Percentiles rank a stretch among this genome's conserved stretches.
These are phyloP conservation scores for Hemerocallis citrina DNA, from an alignment of 106 monocot genomes.

Conservation along the genomic window DNA sequence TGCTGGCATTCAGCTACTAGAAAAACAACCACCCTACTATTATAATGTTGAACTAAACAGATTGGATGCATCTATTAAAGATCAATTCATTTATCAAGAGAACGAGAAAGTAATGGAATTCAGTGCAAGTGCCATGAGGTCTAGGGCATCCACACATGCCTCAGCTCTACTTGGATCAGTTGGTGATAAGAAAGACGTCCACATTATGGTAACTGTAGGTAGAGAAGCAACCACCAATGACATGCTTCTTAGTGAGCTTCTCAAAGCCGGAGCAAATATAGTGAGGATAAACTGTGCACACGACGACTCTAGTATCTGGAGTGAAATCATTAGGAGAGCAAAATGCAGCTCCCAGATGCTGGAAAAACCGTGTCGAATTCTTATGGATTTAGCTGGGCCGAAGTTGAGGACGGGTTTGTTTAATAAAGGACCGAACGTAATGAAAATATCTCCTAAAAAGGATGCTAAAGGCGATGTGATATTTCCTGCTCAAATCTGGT, in stretches of 20 bases:
- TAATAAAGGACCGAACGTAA: conserved; percentile 10
- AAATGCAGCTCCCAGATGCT: conserved; percentile 27
- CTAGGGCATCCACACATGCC: conserved; percentile 4
- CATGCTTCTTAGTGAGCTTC: conserved; percentile 20
- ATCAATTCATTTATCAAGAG: background rate
- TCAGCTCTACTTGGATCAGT: conserved; percentile 13
- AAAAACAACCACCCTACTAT: conserved; percentile 2
- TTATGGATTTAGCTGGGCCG: conserved; percentile 50
- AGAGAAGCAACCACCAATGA: conserved; percentile 22
- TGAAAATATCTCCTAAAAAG: conserved; percentile 26
- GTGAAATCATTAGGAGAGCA: conserved; percentile 23
- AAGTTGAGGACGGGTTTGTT: conserved; percentile 28
- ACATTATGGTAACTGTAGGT: conserved; percentile 34
- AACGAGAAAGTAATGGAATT: conserved; percentile 13
- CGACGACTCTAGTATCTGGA: conserved; percentile 25
- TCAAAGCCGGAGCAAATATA: conserved; percentile 23
- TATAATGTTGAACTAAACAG: background rate
- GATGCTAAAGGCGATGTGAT: conserved; percentile 22
- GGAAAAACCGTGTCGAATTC: conserved; percentile 36
- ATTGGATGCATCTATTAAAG: background rate
- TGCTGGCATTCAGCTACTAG: conserved; percentile 18
- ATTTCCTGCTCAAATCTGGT: conserved; percentile 27
- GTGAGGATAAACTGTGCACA: conserved; percentile 33
- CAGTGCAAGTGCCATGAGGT: conserved; percentile 13
- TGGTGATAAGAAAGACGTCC: conserved; percentile 8